Base-by-base conservation (phyloP, 2,329 filamentous ascomycete genomes). In the Sporothrix humicola region DNA sequence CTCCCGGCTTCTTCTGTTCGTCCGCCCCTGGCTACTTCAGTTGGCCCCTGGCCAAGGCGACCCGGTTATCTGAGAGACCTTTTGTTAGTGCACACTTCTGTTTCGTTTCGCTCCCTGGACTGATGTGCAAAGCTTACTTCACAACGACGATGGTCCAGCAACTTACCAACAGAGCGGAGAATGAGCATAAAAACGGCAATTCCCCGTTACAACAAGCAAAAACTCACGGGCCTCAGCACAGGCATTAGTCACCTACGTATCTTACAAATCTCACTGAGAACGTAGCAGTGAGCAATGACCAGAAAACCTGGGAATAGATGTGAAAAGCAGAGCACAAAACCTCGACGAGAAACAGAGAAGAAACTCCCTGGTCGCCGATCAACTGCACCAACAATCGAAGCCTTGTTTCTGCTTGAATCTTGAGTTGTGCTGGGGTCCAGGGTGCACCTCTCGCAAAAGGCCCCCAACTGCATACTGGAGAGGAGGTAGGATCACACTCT, bases 61-160 rank as follows among this genome's bases (percentile, higher is more conserved):
- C 59, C n/a, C n/a, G 37, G 37, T 23, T 46, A 23, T 44, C 26
- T 42, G 44, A 42, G 26, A 10, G 48, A 9, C 50, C 17, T 42
- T 58, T 23, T 58, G 31, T 66, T 69, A 54, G 65, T 69, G 65
- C 48, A 69, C 9, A 31, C 26, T 66, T 63, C 13, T 12, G 42
- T 65, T 48, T 48, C 61, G 42, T 48, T 65, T 10, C 42, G 31
- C 13, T 37, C 58, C 58, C 26, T 61, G 15, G 56, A 59, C 26
- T 12, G 56, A 61, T n/a, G 58, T 8, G 58, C 15, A 17, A 58
- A 59, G 31, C 58, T 37, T 44, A 44, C 23, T 26, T 26, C 23
- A 26, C 58, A 37, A 63, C 59, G 17, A 63, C 6, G 15, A 44
- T 63, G 17, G 17, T 63, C 37, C 31, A 17, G 20, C 31, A 54